Evolutionary conservation across 345 rosid species (phyloP).

Genomic region (Euphorbia tirucalli): DNA sequence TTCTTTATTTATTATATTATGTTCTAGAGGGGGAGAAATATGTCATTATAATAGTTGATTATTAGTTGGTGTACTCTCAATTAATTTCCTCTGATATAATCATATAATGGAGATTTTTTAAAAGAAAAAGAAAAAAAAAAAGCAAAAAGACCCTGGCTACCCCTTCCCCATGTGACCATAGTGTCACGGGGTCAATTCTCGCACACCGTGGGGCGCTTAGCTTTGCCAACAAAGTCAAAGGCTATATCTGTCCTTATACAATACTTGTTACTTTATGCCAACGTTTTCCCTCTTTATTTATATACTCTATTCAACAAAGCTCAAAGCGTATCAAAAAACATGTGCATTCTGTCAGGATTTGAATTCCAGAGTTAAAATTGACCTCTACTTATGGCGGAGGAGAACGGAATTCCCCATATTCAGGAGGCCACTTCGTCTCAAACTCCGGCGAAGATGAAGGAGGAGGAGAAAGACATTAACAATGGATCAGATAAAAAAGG

Average conservation of each 20-base stretch:
- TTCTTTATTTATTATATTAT: no score
- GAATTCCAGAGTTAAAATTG: neutral
- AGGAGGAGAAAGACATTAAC: neutral
- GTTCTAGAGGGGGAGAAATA: no score
- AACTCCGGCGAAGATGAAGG: neutral
- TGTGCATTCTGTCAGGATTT: neutral
- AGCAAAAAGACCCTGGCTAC: neutral
- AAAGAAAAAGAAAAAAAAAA: no score
- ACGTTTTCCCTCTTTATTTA: neutral
- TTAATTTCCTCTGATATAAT: no score
- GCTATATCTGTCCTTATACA: neutral
- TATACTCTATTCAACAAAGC: neutral
- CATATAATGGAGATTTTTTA: no score
- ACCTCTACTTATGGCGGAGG: constrained; percentile 6
- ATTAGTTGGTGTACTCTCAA: no score
- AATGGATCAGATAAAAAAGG: neutral
- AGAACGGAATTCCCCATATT: constrained; percentile 8
- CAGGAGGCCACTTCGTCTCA: constrained; percentile 1
- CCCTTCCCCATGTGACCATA: neutral
- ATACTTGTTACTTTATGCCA: neutral
- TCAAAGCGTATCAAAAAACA: no score
- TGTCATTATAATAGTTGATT: no score
- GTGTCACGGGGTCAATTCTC: no score
- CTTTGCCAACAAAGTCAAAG: neutral
- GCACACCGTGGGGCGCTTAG: no score